Evolutionary conservation across 345 rosid species (phyloP).

Genomic region (Mallotus nudiflorus): DNA sequence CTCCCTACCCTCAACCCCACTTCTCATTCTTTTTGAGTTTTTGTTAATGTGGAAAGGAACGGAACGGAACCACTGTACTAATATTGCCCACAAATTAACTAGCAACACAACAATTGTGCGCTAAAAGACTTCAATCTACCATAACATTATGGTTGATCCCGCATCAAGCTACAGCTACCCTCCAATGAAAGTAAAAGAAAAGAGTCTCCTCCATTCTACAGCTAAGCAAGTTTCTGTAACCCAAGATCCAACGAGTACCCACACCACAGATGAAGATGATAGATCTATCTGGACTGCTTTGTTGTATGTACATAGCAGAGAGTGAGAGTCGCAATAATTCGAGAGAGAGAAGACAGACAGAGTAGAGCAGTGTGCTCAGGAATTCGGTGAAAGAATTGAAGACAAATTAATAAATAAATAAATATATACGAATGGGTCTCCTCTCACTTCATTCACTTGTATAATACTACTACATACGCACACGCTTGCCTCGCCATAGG

Average conservation of each 20-base stretch:
- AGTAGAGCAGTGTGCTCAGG: constrained; percentile 17
- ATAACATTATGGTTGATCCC: background rate
- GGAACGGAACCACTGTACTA: too few species aligned
- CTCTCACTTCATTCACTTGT: background rate
- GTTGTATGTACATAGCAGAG: background rate
- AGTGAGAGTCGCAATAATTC: constrained; percentile 19
- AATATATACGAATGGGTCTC: constrained; percentile 1
- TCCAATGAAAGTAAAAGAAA: background rate
- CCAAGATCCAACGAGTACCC: background rate
- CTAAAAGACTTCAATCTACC: too few species aligned
- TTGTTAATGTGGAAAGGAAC: background rate
- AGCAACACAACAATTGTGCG: too few species aligned
- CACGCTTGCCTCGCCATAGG: background rate
- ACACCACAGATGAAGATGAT: too few species aligned
- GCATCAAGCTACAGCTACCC: background rate
- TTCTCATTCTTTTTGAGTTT: background rate
- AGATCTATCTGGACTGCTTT: constrained; percentile 1
- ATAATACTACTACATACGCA: too few species aligned
- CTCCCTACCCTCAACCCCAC: background rate
- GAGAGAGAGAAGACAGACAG: constrained; percentile 8
- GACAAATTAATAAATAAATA: constrained; percentile 3
- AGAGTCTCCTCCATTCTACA: background rate
- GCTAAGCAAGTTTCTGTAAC: background rate
- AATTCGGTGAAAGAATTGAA: constrained; percentile 32
- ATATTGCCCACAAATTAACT: background rate